Percentiles rank a stretch among this genome's conserved stretches.
phyloP scores from a whole-genome alignment of 2,329 filamentous ascomycete genomes.

The Colletotrichum costaricense region DNA sequence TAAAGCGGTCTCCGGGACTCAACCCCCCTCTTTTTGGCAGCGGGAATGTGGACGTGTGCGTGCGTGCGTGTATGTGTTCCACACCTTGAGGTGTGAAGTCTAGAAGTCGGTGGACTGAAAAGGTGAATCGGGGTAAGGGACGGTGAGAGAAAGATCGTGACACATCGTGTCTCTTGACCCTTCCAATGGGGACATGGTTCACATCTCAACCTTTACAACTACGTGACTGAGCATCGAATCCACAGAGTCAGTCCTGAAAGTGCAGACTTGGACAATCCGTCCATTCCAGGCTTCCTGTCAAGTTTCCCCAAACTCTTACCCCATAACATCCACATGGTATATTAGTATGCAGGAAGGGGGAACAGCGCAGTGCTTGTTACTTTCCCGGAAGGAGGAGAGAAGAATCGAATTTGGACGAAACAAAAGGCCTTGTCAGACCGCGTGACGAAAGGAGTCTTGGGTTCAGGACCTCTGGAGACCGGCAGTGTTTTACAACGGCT shows the following conservation, averaged over 20 bases:
- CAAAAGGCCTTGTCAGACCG: conserved; percentile 26
- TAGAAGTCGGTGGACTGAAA: conserved; percentile 9
- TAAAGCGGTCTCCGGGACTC: neutral
- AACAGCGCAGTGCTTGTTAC: conserved; percentile 2
- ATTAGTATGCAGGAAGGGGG: conserved; percentile 23
- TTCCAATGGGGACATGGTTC: neutral
- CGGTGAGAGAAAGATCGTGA: conserved; percentile 21
- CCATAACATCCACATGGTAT: conserved; percentile 1
- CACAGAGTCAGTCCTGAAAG: neutral
- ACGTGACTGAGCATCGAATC: neutral
- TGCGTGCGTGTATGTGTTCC: neutral
- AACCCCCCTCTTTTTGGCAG: neutral
- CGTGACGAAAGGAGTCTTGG: conserved; percentile 13
- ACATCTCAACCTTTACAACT: neutral
- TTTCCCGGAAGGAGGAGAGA: neutral
- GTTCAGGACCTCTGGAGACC: conserved; percentile 12
- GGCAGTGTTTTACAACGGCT: conserved; percentile 33
- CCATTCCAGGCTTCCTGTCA: neutral
- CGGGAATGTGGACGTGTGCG: neutral
- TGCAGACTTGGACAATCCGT: neutral
- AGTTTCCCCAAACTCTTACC: neutral
- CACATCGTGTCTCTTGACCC: neutral
- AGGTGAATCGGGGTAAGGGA: conserved; percentile 13
- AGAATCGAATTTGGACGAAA: conserved; percentile 24
- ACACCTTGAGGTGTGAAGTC: conserved; percentile 4